phyloP scores from a whole-genome alignment of 2,329 filamentous ascomycete genomes.

The Penicillium occitanis region DNA sequence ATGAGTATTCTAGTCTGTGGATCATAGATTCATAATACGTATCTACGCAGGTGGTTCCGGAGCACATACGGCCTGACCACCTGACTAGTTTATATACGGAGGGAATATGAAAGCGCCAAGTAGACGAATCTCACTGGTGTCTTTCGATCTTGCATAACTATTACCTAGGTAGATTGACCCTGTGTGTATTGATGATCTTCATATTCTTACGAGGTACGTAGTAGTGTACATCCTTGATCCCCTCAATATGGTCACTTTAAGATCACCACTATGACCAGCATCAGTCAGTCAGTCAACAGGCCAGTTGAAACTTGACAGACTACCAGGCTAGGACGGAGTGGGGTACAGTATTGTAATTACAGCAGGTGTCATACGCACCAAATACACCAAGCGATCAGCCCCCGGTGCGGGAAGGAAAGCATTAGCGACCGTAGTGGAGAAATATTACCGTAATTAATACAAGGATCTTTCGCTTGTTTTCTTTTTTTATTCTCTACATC shows the following conservation, averaged over 20 bases:
- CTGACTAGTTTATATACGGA: background rate
- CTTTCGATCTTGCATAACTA: background rate
- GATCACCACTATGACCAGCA: background rate
- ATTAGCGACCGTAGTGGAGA: conserved; percentile 18
- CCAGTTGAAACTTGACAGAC: background rate
- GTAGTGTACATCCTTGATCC: background rate
- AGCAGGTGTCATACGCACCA: background rate
- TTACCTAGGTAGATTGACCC: background rate
- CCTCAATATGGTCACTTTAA: background rate
- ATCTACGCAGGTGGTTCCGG: background rate
- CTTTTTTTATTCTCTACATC: background rate
- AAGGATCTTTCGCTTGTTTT: background rate
- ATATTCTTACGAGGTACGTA: background rate
- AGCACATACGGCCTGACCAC: background rate
- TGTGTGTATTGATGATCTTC: background rate
- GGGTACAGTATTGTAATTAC: background rate
- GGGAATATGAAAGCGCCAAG: background rate
- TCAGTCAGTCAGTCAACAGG: background rate
- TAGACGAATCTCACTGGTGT: background rate
- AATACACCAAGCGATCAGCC: background rate
- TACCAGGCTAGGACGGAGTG: background rate
- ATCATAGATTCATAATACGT: background rate
- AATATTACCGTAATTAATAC: conserved; percentile 8
- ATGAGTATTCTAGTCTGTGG: conserved; percentile 9
- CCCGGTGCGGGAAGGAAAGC: conserved; percentile 3